Base-by-base conservation (phyloP, 345 rosid genomes). In the Hibiscus tridactylites region DNA sequence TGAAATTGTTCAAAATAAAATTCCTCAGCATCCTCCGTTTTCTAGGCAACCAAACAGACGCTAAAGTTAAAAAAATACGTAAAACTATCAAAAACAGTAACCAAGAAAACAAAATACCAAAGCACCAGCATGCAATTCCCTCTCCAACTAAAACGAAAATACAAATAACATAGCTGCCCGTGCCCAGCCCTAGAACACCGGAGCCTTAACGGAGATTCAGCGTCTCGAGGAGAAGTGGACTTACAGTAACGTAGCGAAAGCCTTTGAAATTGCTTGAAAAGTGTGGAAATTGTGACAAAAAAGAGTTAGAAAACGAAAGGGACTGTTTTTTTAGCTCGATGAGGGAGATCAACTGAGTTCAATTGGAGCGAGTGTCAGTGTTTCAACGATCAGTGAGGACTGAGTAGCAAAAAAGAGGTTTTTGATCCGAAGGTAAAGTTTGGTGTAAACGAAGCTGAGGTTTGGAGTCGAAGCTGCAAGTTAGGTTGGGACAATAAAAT, bases 311-410 rank as follows among this genome's bases (percentile, higher is more conserved):
- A 79, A 58, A 73, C 15, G 68, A 64, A 64, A 1, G 52, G 12
- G 15, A 4, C n/a, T 49, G 4, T 10, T 19, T 39, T 52, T 52
- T 73, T 37, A 59, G 46, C 13, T 66, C 65, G 54, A 61, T 74
- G n/a, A 61, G 67, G 24, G 62, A 77, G 79, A 80, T 65, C 80
- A 80, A 83, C 85, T 53, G 79, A 77, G 82, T 81, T 80, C 16
- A 81, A 78, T 73, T 74, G 75, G 81, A 81, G 81, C 75, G 81
- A 81, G 84, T 83, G 33, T 69, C 83, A 81, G 84, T 83, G 42
- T 69, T 84, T 84, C 90, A 80, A 52, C 91, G 88, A 82, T 76
- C 83, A 66, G 44, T 39, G 44, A 39, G 44, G 44, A 39, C 44
- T 39, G 85, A 76, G 80, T 78, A 79, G 73, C 82, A 77, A 80